Evolutionary conservation across 23 red algal genomes (phyloP), one percentile per base, ranked within the genome.

Genomic region (Agarophyton chilense): DNA sequence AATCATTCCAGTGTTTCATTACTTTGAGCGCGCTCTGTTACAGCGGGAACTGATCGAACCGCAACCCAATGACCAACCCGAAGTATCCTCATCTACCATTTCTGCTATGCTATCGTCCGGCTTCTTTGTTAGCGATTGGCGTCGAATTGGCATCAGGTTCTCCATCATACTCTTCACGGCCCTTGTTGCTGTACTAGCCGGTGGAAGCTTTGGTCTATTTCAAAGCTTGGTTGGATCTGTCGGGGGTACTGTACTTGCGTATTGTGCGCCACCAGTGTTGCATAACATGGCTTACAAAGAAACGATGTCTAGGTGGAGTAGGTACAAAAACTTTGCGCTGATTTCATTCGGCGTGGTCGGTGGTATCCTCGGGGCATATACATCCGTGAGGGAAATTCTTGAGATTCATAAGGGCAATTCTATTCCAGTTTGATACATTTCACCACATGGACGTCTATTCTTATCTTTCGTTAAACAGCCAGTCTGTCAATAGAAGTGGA

Each of bases 1-100:
- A 72, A 87, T 98, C 8, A 90, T 95, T 39, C 96, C 96, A 11
- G 88, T 98, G 61, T 84, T 95, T 32, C 92, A 98, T 17, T 87
- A 89, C 52, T 68, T 94, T 45, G 96, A 98, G 67, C 62, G 52
- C 26, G 92, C 73, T 54, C 50, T 98, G 9, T 11, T 92, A 13
- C 38, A 63, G 21, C 29, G 42, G 24, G 86, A 77, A 39, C 28
- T 19, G 22, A 6, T 73, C 10, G 82, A 58, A 22, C 14, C 35
- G 32, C 45, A 55, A 29, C 0, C 43, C 10, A 35, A 71, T 42
- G 12, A 12, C 62, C 17, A 29, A 19, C 67, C 66, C 0, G 39
- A 60, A 1, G 83, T 74, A 12, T 60, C 62, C 33, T 72, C 83
- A 21, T 72, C 65, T 58, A 87, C 55, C 9, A 17, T 72, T 45